Evolutionary conservation across 169 alveolate species (phyloP), one percentile per base, ranked within the genome.

Genomic region (Sarcocystis neurona): DNA sequence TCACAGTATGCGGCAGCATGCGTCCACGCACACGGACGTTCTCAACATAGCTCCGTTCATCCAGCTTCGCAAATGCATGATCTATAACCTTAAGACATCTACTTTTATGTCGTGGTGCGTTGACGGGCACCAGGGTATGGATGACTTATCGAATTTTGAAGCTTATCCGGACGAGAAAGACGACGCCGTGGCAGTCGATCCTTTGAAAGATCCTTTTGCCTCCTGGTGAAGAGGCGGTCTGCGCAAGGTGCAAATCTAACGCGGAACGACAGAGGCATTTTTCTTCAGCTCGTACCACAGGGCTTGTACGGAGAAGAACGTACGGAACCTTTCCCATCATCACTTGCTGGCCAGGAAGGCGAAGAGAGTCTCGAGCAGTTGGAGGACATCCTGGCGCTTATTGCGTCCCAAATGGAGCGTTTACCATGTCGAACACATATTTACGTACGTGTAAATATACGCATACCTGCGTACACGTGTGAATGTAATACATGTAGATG

Each of bases 91-190:
- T 3, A 0, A 39, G 44, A 41, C 34, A 1, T n/a, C 39, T 34
- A n/a, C 32, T 70, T 68, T 1, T 12, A 1, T 43, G 37, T 34
- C 18, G 23, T 23, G 63, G 53, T n/a, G n/a, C n/a, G n/a, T n/a
- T 2, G 34, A 60, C 50, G 27, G 44, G 8, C 37, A 10, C 41
- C 85, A 90, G 90, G 89, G 80, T 34, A 88, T 56, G 63, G 80
- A 80, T 43, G 92, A 79, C n/a, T 74, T 91, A 43, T 58, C 87
- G 53, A 91, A 91, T 86, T 91, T 63, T 60, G 94, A 91, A 84
- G 66, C 74, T 27, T 78, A 75, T 32, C 94, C 94, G 32, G 94
- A 91, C 43, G 87, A 87, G 6, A 56, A 63, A 58, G 94, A 91
- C 56, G 90, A 87, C 47, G 79, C 94, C n/a, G 89, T 89, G 10